Evolutionary conservation across 176 grass and related monocot species (phyloP), one percentile per base, ranked within the genome.

Genomic region (Chrysopogon serrulatus): DNA sequence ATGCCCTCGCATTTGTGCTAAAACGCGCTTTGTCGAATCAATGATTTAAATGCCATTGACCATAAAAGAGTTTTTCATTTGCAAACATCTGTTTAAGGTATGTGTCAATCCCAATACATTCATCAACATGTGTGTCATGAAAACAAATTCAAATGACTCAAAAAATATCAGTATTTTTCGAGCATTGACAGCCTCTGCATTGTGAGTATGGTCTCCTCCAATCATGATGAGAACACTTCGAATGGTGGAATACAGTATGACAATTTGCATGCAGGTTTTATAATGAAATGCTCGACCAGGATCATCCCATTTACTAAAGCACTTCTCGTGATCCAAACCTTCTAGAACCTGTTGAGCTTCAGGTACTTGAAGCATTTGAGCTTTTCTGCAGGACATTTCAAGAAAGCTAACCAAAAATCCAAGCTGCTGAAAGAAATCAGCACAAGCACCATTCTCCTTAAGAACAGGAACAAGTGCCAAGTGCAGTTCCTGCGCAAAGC

Each of bases 61-160:
- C 9, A 74, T 13, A 33, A 21, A 33, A 1, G 0, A 0, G 32
- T 74, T 5, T 33, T 18, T 57, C 31, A 4, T 35, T 24, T 37
- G 73, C 48, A 49, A 73, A 32, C 8, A 6, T 10, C 27, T 30
- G 26, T 2, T 49, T 51, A 34, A 12, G 44, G 1, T 12, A 74
- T 1, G 6, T 3, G 44, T 33, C 28, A 0, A 0, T 51, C 44
- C 71, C 19, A 74, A 31, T 18, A 74, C 27, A 6, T 51, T 13
- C 16, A 13, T 5, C 44, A 51, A 51, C 3, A 74, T 7, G 17
- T 51, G 28, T 51, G 10, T 12, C 32, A 76, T 56, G 73, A 76
- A 76, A 35, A 76, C 48, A 77, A 77, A 77, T 21, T 77, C 51
- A 57, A 37, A 77, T 77, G 74, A 77, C 33, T n/a, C n/a, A n/a